Evolutionary conservation across 2,329 filamentous ascomycete species (phyloP).

Genomic region (Sphaerulina vaccinii): DNA sequence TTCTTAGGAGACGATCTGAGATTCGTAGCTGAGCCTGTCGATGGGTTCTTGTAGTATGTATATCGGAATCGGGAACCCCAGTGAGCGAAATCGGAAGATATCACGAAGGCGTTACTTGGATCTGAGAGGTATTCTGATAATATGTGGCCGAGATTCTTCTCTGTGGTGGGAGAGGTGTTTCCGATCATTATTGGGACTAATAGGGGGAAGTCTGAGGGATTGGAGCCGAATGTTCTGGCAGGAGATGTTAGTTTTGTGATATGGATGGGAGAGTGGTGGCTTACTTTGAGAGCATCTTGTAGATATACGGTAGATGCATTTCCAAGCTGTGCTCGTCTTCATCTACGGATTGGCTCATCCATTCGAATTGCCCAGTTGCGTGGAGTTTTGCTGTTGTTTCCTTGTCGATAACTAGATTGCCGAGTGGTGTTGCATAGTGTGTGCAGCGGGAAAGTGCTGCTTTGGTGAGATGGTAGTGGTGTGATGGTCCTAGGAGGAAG

Average conservation of each 20-base stretch:
- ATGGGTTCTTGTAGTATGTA: conserved; percentile 69
- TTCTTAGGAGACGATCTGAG: conserved; percentile 46
- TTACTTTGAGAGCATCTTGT: conserved; percentile 65
- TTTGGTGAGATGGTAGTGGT: conserved; percentile 76
- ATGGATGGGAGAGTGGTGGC: background rate
- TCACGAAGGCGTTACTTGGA: conserved; percentile 74
- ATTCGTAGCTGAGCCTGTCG: conserved; percentile 42
- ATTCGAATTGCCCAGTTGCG: conserved; percentile 56
- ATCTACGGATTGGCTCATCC: conserved; percentile 67
- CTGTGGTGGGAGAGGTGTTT: conserved; percentile 63
- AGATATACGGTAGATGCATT: conserved; percentile 94
- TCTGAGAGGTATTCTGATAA: conserved; percentile 77
- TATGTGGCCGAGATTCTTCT: conserved; percentile 67
- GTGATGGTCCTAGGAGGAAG: conserved; percentile 89
- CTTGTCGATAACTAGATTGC: conserved; percentile 65
- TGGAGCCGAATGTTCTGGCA: conserved; percentile 34
- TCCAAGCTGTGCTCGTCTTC: conserved; percentile 89
- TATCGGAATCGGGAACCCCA: conserved; percentile 88
- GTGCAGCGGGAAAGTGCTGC: conserved; percentile 73
- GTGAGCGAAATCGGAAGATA: conserved; percentile 96
- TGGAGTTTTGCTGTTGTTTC: conserved; percentile 54
- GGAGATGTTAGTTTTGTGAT: background rate
- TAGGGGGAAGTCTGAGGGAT: conserved; percentile 61
- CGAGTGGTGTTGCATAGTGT: conserved; percentile 72
- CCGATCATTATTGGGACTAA: conserved; percentile 87